Base-by-base conservation (phyloP, 306 rosid genomes). In the Astragalus glycyphyllos region DNA sequence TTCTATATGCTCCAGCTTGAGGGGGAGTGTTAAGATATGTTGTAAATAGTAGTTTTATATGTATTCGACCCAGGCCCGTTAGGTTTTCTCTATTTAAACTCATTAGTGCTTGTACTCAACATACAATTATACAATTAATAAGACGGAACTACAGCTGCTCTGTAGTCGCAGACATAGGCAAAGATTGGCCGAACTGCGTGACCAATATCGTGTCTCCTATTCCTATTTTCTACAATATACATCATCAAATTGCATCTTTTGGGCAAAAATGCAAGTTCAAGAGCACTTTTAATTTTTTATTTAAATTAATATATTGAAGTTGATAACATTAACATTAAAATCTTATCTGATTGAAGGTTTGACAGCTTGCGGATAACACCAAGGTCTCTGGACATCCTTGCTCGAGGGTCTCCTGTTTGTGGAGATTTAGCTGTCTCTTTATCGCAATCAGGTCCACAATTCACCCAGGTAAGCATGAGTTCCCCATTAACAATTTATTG, bases 361-460 rank as follows among this genome's bases (percentile, higher is more conserved):
- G 98, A 93, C 73, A 90, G 98, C 89, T 79, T 93, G 89, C 96
- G 98, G 60, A 93, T 88, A 76, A 93, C 97, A 48, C 98, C 97
- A 58, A 85, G 93, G 81, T 93, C 98, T 71, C 93, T 93, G 66
- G 90, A 90, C 79, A 93, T 93, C 71, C 92, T 90, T 71, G 90
- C 98, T 75, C 86, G 91, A 74, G 98, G 98, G 65, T 83, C 97
- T 76, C 96, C 96, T 70, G 97, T 93, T 68, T 93, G 97, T 85
- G 98, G 98, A 80, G 90, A 93, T 86, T 91, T 93, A 81, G 95
- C 98, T 35, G 98, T 93, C 76, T 81, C 98, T 65, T 84, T 93
- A 65, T 93, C 98, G 63, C 98, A 93, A 80, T 88, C 97, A 41
- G 88, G 98, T 53, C 98, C 98, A 15, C 98, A 93, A 76, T 93